Evolutionary conservation across 1,139 yeast species (phyloP).

Genomic region (Lodderomyces metapsilosis): DNA sequence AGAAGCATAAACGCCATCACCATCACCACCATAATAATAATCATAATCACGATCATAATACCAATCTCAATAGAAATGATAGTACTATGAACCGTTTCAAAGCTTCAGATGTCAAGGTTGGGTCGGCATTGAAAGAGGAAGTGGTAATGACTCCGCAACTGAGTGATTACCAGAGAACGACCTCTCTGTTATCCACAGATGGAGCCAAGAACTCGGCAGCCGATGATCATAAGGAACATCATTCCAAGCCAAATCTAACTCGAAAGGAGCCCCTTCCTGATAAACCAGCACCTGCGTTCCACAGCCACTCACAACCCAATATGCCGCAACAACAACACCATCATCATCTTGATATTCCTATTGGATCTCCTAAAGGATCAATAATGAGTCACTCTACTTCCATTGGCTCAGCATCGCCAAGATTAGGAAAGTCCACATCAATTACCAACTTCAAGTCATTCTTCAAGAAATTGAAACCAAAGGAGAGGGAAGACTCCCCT

Average conservation of each 20-base stretch:
- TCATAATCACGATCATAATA: too few species aligned
- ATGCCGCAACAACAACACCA: too few species aligned
- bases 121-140: background rate
- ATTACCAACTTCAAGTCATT: slow-evolving; percentile 11
- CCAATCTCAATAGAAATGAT: too few species aligned
- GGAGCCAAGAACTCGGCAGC: background rate
- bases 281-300: background rate
- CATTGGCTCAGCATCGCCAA: slow-evolving; percentile 1
- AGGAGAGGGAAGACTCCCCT: background rate
- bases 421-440: slow-evolving; percentile 5
- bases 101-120: background rate
- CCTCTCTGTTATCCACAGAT: background rate
- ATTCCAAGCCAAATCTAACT: background rate
- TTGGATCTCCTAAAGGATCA: slow-evolving; percentile 2
- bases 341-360: background rate
- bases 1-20: slow-evolving; percentile 3
- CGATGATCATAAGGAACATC: background rate
- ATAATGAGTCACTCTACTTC: background rate
- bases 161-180: background rate
- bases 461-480: slow-evolving; percentile 11
- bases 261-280: background rate
- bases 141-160: background rate
- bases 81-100: background rate
- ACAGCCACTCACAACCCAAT: background rate
- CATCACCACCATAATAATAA: background rate